phyloP scores from a whole-genome alignment of 2,329 filamentous ascomycete species.

The Aspergillaceae sp. region DNA sequence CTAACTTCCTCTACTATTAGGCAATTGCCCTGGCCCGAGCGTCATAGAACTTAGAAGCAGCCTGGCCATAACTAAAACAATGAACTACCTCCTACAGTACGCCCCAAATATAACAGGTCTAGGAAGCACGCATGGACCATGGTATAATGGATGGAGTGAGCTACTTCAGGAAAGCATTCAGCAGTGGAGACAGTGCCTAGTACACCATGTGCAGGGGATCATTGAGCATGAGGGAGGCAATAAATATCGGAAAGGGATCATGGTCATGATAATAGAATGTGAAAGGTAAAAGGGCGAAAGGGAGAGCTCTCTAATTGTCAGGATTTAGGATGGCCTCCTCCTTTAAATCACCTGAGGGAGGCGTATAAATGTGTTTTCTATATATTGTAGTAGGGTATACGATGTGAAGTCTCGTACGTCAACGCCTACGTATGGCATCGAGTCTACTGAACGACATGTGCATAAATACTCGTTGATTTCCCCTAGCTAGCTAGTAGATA shows the following conservation, averaged over 20 bases:
- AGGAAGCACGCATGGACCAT: slow-evolving; percentile 2
- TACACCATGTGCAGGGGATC: slow-evolving; percentile 7
- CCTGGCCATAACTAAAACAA: slow-evolving; percentile 6
- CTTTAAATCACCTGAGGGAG: too few relatives aligned
- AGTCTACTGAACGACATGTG: too few relatives aligned
- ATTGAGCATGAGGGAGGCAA: not conserved
- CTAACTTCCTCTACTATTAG: not conserved
- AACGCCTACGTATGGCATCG: too few relatives aligned
- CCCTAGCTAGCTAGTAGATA: too few relatives aligned
- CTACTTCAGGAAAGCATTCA: slow-evolving; percentile 8
- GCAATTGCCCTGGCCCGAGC: slow-evolving; percentile 9
- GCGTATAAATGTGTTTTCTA: too few relatives aligned
- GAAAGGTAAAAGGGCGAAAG: too few relatives aligned
- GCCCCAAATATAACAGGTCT: not conserved
- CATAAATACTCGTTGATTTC: too few relatives aligned
- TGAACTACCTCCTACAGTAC: slow-evolving; percentile 4
- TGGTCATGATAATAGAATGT: too few relatives aligned
- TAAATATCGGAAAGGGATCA: not conserved
- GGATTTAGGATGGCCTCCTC: too few relatives aligned
- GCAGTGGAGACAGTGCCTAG: slow-evolving; percentile 10
- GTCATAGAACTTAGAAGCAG: slow-evolving; percentile 2
- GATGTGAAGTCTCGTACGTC: too few relatives aligned
- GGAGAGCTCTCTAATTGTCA: too few relatives aligned
- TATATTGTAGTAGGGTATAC: too few relatives aligned
- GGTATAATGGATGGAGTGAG: slow-evolving; percentile 5